A percentile compares a stretch with the other conserved stretches of the same genome.
Conservation (phyloP, 2,329 filamentous ascomycete species). For the Esteya vermicola region DNA sequence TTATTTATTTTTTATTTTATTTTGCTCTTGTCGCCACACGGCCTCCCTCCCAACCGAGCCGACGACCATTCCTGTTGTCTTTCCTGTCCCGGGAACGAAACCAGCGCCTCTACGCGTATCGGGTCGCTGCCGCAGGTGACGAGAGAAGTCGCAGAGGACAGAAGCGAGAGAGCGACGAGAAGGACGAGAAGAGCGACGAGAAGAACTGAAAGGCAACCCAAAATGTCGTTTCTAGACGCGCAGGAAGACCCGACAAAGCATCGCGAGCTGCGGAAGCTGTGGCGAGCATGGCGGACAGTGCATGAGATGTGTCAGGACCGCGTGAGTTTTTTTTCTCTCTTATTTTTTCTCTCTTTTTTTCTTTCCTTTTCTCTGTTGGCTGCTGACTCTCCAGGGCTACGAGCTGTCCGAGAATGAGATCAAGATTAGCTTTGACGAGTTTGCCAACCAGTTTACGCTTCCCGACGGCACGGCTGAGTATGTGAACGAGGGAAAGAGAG, state of each 20-base stretch:
- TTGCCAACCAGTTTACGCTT: conserved; percentile 57
- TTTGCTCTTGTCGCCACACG: too few species aligned
- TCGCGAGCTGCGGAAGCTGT: conserved; percentile 53
- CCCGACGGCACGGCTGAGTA: conserved; percentile 65
- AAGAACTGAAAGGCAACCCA: not conserved
- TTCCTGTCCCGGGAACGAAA: too few species aligned
- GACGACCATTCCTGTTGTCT: too few species aligned
- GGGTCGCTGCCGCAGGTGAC: too few species aligned
- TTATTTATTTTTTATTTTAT: too few species aligned
- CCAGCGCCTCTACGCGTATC: too few species aligned
- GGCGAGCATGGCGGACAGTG: conserved; percentile 86
- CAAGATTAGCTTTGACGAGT: conserved; percentile 71
- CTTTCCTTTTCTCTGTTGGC: not conserved
- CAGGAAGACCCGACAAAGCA: conserved; percentile 24
- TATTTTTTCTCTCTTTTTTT: not conserved
- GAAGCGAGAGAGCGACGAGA: not conserved
- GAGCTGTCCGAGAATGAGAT: conserved; percentile 82
- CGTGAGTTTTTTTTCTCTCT: conserved; percentile 42
- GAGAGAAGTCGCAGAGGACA: not conserved
- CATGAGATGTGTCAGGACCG: conserved; percentile 91
- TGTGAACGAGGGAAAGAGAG: conserved; percentile 19
- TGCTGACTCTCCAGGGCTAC: conserved; percentile 58
- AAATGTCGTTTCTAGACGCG: not conserved
- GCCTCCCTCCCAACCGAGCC: too few species aligned
- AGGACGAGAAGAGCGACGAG: not conserved